These are phyloP conservation scores for barrel medic (Medicago truncatula) DNA, from an alignment of 306 rosid species.

Conservation along the genomic window DNA sequence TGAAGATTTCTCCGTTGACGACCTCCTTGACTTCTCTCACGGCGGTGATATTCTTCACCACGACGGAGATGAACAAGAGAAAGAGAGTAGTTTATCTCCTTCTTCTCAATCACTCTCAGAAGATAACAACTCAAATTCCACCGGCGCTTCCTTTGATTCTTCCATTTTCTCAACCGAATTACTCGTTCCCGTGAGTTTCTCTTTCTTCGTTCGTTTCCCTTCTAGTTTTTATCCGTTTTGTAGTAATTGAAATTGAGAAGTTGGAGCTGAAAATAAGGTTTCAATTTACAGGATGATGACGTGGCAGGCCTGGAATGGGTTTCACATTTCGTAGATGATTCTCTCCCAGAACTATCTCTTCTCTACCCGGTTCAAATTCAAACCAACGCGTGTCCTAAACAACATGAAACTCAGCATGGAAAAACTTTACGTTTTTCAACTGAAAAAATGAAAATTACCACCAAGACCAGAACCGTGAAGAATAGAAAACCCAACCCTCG, in stretches of 20 bases:
- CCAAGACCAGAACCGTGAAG: conserved; percentile 58
- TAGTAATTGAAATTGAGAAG: background rate
- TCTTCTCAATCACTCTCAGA: conserved; percentile 50
- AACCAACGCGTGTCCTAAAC: conserved; percentile 10
- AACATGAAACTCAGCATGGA: conserved; percentile 46
- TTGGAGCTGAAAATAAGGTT: no score
- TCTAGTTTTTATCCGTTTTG: background rate
- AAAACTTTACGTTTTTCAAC: conserved; percentile 51
- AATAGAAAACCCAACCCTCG: conserved; percentile 43
- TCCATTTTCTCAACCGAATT: conserved; percentile 63
- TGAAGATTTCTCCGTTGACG: conserved; percentile 84
- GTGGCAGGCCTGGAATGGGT: conserved; percentile 90
- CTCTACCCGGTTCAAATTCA: conserved; percentile 47
- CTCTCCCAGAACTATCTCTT: conserved; percentile 60
- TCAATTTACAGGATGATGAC: conserved; percentile 68
- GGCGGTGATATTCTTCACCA: conserved; percentile 58
- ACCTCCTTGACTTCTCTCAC: conserved; percentile 74
- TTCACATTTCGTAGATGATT: conserved; percentile 90
- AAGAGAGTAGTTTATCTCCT: conserved; percentile 49
- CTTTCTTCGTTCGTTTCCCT: background rate
- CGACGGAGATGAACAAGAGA: conserved; percentile 37
- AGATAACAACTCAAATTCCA: conserved; percentile 56
- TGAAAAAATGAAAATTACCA: conserved; percentile 46
- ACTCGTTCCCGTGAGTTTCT: conserved; percentile 70
- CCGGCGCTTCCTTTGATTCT: conserved; percentile 55